phyloP scores from a whole-genome alignment of 2,329 filamentous ascomycete species.

The Ophiocordyceps robertsii region DNA sequence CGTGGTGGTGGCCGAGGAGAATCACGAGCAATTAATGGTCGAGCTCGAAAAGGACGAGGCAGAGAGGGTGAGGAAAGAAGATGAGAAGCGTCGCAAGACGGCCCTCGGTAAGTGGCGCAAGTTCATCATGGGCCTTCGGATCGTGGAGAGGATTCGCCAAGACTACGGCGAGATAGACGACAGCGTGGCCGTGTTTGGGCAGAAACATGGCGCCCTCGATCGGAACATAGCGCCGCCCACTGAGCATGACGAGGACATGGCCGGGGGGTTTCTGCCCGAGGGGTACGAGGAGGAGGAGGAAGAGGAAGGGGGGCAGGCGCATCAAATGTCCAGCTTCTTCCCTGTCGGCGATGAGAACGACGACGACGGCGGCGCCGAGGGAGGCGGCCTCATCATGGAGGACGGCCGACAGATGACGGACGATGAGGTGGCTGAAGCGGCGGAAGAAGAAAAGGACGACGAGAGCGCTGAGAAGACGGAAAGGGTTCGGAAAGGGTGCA shows the following conservation, averaged over 20 bases:
- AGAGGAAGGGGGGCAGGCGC: conserved; percentile 12
- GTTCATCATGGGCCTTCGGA: conserved; percentile 73
- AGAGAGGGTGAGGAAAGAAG: conserved; percentile 64
- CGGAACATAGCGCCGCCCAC: conserved; percentile 9
- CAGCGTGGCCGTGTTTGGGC: conserved; percentile 39
- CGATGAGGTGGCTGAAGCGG: background rate
- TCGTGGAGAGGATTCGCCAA: conserved; percentile 60
- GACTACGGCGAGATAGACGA: conserved; percentile 58
- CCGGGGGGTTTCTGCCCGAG: conserved; percentile 48
- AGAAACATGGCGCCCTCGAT: conserved; percentile 18
- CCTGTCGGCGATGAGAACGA: conserved; percentile 30
- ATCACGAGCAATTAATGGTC: conserved; percentile 60
- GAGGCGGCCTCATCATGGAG: conserved; percentile 18
- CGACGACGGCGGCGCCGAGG: conserved; percentile 14
- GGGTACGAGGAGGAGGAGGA: conserved; percentile 36
- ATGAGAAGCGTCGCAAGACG: conserved; percentile 65
- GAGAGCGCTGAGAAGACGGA: background rate
- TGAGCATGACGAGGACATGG: conserved; percentile 34
- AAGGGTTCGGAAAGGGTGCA: background rate
- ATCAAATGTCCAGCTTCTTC: conserved; percentile 32
- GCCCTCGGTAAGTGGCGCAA: conserved; percentile 72
- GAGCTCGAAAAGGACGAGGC: conserved; percentile 67
- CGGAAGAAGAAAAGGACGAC: background rate
- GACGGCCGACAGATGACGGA: conserved; percentile 6
- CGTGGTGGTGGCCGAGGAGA: conserved; percentile 74